These are phyloP conservation scores for Geotrichum bryndzae DNA, from an alignment of 1,139 yeast genomes.

Conservation along the genomic window DNA sequence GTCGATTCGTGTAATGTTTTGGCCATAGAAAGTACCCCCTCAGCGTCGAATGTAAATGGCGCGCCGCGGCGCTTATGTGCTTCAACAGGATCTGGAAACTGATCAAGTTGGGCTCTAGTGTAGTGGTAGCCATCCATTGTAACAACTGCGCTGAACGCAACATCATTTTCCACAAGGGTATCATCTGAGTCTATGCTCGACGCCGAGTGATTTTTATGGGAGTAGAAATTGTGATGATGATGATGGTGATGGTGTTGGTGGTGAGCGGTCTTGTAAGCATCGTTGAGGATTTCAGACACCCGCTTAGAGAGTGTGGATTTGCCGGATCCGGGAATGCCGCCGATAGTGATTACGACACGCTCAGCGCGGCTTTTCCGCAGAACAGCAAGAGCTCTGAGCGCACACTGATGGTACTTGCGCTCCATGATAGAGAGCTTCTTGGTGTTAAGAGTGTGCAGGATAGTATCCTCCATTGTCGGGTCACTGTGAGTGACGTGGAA, in stretches of 20 bases:
- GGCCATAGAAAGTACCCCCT: conserved; percentile 40
- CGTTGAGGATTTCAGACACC: conserved; percentile 33
- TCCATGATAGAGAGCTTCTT: neutral
- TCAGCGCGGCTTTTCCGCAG: neutral
- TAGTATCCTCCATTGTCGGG: neutral
- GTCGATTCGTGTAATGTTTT: conserved; percentile 21
- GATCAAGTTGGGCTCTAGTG: conserved; percentile 48
- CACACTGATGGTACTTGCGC: neutral
- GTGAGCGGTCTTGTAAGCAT: conserved; percentile 2
- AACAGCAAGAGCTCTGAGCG: neutral
- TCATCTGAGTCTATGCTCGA: neutral
- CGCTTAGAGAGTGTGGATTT: conserved; percentile 59
- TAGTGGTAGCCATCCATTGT: conserved; percentile 84
- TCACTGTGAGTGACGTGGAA: neutral
- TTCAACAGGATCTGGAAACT: conserved; percentile 47
- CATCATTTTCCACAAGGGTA: neutral
- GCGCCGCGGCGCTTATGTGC: conserved; percentile 74
- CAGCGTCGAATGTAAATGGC: conserved; percentile 73
- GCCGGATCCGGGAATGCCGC: conserved; percentile 82
- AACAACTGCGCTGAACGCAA: conserved; percentile 30
- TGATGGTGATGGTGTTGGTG: neutral
- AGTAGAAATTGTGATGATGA: neutral
- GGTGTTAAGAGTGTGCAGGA: neutral
- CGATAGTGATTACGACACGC: conserved; percentile 51
- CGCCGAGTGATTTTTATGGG: neutral